Evolutionary conservation across 306 rosid species (phyloP).

Genomic region (Echinosophora koreensis): DNA sequence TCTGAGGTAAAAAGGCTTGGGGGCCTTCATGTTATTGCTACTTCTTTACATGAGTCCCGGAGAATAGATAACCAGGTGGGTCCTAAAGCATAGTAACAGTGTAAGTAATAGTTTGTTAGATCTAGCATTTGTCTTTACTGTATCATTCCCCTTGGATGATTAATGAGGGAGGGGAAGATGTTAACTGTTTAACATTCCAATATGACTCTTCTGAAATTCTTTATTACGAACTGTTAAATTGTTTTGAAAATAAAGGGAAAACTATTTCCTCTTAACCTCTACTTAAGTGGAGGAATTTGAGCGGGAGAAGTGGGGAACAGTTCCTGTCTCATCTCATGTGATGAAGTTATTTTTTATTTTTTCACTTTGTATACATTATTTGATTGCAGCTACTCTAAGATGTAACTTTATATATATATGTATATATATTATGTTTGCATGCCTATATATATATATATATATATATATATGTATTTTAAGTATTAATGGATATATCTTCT

Average conservation of each 20-base stretch:
- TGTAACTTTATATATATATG: neutral
- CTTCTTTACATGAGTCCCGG: slow-evolving; percentile 95
- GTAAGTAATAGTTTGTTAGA: slow-evolving; percentile 25
- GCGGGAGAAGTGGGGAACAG: slow-evolving; percentile 7
- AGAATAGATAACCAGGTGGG: slow-evolving; percentile 97
- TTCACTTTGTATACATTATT: neutral
- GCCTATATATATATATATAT: neutral
- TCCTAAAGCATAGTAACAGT: slow-evolving; percentile 38
- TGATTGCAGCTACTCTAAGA: slow-evolving; percentile 14
- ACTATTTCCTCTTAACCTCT: slow-evolving; percentile 1
- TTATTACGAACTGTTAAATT: slow-evolving; percentile 29
- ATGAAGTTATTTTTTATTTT: too few relatives aligned
- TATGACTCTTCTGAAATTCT: slow-evolving; percentile 19
- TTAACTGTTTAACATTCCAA: slow-evolving; percentile 6
- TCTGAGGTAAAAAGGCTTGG: slow-evolving; percentile 92
- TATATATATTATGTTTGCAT: neutral
- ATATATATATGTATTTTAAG: neutral
- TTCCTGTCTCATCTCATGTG: slow-evolving; percentile 4
- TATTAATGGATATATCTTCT: neutral
- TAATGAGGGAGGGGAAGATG: slow-evolving; percentile 16
- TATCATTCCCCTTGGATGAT: slow-evolving; percentile 19
- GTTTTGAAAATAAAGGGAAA: slow-evolving; percentile 26
- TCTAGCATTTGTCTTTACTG: slow-evolving; percentile 27
- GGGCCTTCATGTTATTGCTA: slow-evolving; percentile 97
- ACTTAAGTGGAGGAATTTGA: slow-evolving; percentile 7